Evolutionary conservation across 2,329 filamentous ascomycete genomes (phyloP).

Genomic region (Neonectria coccinea): DNA sequence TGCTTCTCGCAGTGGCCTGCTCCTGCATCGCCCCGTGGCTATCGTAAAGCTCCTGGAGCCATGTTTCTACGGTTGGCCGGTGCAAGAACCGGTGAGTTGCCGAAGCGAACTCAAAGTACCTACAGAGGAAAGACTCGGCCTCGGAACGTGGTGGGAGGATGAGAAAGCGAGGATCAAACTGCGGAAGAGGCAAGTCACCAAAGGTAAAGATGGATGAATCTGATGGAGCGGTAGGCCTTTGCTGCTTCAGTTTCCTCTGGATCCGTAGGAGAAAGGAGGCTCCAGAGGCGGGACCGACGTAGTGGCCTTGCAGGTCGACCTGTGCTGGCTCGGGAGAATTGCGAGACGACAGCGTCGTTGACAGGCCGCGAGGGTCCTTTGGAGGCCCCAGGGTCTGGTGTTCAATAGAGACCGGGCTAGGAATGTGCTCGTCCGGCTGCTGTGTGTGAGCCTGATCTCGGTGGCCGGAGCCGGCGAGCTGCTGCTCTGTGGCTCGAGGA

Average conservation of each 20-base stretch:
- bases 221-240: constrained; percentile 53
- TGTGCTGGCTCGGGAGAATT: constrained; percentile 35
- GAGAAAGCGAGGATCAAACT: constrained; percentile 50
- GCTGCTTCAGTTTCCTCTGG: constrained; percentile 51
- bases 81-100: constrained; percentile 68
- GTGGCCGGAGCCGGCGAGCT: constrained; percentile 1
- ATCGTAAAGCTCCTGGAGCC: constrained; percentile 56
- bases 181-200: constrained; percentile 60
- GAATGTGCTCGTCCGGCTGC: constrained; percentile 28
- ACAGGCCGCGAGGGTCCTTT: constrained; percentile 10
- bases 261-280: constrained; percentile 37
- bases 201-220: constrained; percentile 61
- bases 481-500: constrained; percentile 11
- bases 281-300: constrained; percentile 38
- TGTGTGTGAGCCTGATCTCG: constrained; percentile 1
- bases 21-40: constrained; percentile 43
- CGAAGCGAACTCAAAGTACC: constrained; percentile 67
- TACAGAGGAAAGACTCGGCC: constrained; percentile 52
- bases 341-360: constrained; percentile 30
- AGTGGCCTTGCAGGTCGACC: constrained; percentile 35
- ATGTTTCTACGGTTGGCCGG: constrained; percentile 59
- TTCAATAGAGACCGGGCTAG: constrained; percentile 29
- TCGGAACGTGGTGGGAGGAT: constrained; percentile 53
- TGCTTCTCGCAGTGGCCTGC: constrained; percentile 31
- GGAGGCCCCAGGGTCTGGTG: constrained; percentile 9